Conservation (phyloP, 192 early-diverging fungal genomes). For the Chytriomyces sp. region DNA sequence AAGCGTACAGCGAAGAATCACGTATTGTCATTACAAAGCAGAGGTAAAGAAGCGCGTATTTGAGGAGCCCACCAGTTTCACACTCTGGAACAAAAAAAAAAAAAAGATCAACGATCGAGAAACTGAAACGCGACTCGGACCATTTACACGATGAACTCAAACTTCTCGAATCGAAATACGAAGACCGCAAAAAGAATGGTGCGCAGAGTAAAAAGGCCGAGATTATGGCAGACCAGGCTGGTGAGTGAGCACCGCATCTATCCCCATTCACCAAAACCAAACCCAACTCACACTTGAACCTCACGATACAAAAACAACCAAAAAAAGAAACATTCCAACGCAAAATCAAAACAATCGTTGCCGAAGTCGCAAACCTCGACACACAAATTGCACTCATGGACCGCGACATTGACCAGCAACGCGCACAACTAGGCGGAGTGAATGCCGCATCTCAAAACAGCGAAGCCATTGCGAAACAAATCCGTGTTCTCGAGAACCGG, state of each 20-base stretch:
- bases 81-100: too few species aligned
- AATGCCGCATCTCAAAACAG: slow-evolving; percentile 56
- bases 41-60: slow-evolving; percentile 52
- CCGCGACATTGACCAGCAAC: slow-evolving; percentile 54
- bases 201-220: slow-evolving; percentile 57
- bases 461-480: slow-evolving; percentile 59
- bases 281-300: not conserved
- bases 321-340: slow-evolving; percentile 46
- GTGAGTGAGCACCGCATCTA: slow-evolving; percentile 39
- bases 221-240: slow-evolving; percentile 59
- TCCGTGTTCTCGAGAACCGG: slow-evolving; percentile 60
- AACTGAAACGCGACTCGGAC: slow-evolving; percentile 57
- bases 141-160: slow-evolving; percentile 55
- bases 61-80: too few species aligned
- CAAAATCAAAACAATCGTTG: slow-evolving; percentile 46
- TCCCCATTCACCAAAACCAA: too few species aligned
- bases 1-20: slow-evolving; percentile 65
- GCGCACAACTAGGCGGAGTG: slow-evolving; percentile 56
- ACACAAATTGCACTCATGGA: slow-evolving; percentile 41
- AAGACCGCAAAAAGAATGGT: slow-evolving; percentile 51
- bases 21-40: slow-evolving; percentile 60
- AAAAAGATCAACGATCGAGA: slow-evolving; percentile 54
- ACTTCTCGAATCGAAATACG: slow-evolving; percentile 53
- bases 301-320: not conserved
- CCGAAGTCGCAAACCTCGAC: slow-evolving; percentile 48